Evolutionary conservation across 108 stramenopile genomes (phyloP), one percentile per base, ranked within the genome.

Genomic region (Parietichytrium sp.): DNA sequence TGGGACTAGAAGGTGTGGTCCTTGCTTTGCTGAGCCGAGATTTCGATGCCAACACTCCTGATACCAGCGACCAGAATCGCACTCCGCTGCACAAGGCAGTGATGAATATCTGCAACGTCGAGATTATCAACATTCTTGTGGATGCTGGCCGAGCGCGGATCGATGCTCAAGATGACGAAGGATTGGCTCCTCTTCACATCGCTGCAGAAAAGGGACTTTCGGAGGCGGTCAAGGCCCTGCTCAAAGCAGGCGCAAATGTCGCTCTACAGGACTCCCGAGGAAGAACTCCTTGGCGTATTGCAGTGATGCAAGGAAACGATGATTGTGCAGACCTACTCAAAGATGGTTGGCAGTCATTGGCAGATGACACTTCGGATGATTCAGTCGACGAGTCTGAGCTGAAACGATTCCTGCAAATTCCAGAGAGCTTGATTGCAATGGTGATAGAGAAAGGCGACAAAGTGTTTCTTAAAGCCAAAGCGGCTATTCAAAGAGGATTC

Each of bases 1-100:
- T 42, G 6, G 61, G 61, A 23, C 61, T 72, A 6, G 61, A 6
- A 25, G 42, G 38, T 33, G 23, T 72, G n/a, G 45, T 72, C 10
- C 42, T 72, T 23, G 38, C 61, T n/a, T 42, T 72, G 61, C 61
- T 72, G 7, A 33, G 36, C 13, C 25, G 61, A n/a, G 61, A 72
- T 16, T 42, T 23, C 6, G 61, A 72, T 25, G 61, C 61, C 6
- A 72, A 72, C 61, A 42, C 61, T 7, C 61, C 61, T 8, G 42
- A 36, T 7, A n/a, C n/a, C n/a, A 42, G 45, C 33, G 16, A 10
- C 10, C 29, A 18, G 15, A 10, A 27, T 10, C 61, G 61, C 38
- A 42, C 61, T 23, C 61, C 61, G 2, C 42, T 72, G 4, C 61
- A 72, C 20, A 33, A 45, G 10, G 61, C 61, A 16, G 6, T 72